Evolutionary conservation across 306 rosid genomes (phyloP).

Genomic region (Rosa persica): DNA sequence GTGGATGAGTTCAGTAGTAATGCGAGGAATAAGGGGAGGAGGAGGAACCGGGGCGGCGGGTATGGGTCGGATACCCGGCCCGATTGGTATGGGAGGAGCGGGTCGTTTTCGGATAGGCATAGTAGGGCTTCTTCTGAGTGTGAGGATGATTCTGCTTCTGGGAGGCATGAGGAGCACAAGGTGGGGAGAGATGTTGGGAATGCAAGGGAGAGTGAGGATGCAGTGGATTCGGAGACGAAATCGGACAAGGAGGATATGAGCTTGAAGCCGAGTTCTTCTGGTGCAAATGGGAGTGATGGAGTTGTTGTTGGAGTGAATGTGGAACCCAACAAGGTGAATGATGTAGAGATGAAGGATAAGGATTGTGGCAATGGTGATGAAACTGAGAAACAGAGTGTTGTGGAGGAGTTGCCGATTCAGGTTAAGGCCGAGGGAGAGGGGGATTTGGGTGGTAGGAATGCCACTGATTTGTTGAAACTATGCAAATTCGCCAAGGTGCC

Average conservation of each 20-base stretch:
- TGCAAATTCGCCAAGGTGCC: slow-evolving; percentile 81
- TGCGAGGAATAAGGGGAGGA: slow-evolving; percentile 45
- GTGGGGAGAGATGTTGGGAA: slow-evolving; percentile 24
- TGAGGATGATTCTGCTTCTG: slow-evolving; percentile 40
- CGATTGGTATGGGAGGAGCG: slow-evolving; percentile 62
- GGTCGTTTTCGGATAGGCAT: slow-evolving; percentile 60
- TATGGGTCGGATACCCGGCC: slow-evolving; percentile 38
- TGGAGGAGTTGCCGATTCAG: slow-evolving; percentile 40
- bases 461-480: slow-evolving; percentile 55
- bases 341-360: slow-evolving; percentile 39
- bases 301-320: neutral
- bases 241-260: slow-evolving; percentile 40
- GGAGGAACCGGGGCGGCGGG: slow-evolving; percentile 41
- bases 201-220: slow-evolving; percentile 42
- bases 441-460: slow-evolving; percentile 41
- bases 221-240: slow-evolving; percentile 41
- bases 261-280: slow-evolving; percentile 41
- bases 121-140: slow-evolving; percentile 40
- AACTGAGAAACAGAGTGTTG: slow-evolving; percentile 41
- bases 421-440: slow-evolving; percentile 38
- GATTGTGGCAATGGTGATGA: slow-evolving; percentile 36
- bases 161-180: slow-evolving; percentile 42
- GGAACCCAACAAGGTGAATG: slow-evolving; percentile 33
- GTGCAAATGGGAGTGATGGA: slow-evolving; percentile 16
- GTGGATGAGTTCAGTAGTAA: slow-evolving; percentile 47